Conservation (phyloP, 306 rosid genomes). For the Lathyrus sativus region DNA sequence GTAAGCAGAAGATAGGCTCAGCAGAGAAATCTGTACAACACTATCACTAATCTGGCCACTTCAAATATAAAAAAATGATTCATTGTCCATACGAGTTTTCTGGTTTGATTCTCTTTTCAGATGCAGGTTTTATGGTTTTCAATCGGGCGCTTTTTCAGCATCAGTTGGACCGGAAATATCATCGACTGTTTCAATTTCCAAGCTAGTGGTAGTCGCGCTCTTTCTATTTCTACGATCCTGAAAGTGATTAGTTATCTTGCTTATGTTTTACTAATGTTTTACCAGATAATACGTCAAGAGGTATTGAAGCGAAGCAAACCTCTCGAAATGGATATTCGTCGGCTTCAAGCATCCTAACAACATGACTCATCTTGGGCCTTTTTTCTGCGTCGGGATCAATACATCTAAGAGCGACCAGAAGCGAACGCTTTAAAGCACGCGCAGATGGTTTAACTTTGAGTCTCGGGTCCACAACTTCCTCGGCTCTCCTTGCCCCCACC, state of each 20-base stretch:
- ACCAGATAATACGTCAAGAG: constrained; percentile 18
- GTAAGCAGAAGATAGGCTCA: constrained; percentile 37
- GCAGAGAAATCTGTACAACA: constrained; percentile 56
- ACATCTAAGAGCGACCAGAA: constrained; percentile 85
- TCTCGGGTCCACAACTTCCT: constrained; percentile 78
- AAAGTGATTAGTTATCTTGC: constrained; percentile 31
- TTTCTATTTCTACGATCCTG: constrained; percentile 91
- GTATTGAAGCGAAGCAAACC: constrained; percentile 51
- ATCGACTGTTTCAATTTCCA: constrained; percentile 72
- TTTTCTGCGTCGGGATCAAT: constrained; percentile 86
- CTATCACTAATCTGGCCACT: constrained; percentile 35
- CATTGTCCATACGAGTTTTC: constrained; percentile 46
- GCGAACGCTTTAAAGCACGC: constrained; percentile 79
- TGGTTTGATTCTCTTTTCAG: constrained; percentile 45
- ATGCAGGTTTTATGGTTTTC: constrained; percentile 39
- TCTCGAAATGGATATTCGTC: constrained; percentile 86
- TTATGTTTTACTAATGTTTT: background rate
- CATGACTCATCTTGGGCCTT: constrained; percentile 95
- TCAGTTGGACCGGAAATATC: constrained; percentile 60
- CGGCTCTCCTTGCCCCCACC: constrained; percentile 93
- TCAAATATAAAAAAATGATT: constrained; percentile 36
- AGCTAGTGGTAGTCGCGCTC: constrained; percentile 61
- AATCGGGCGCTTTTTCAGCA: too few species aligned
- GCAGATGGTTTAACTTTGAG: constrained; percentile 78
- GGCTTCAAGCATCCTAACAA: constrained; percentile 87